Conservation (phyloP, 805 yeast genomes). For the Martiniozyma abietophila region DNA sequence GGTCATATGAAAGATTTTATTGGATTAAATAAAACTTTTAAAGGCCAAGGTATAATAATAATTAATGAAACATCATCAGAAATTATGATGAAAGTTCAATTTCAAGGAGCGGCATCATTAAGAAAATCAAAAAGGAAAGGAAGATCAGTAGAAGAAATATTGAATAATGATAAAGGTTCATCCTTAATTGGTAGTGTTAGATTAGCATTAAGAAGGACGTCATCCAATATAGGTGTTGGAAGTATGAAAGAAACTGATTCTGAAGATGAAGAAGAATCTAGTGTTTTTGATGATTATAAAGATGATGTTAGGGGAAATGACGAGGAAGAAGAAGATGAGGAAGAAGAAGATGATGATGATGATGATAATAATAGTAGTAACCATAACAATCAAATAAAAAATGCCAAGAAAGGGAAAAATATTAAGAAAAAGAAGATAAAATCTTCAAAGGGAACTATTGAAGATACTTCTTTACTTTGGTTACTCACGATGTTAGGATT, state of each 20-base stretch:
- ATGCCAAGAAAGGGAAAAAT: slow-evolving; percentile 3
- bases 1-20: slow-evolving; percentile 32
- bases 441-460: slow-evolving; percentile 1
- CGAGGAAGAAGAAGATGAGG: slow-evolving; percentile 2
- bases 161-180: background rate
- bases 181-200: too few species aligned
- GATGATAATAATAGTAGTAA: background rate
- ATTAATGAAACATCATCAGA: slow-evolving; percentile 25
- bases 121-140: slow-evolving; percentile 19
- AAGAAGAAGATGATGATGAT: slow-evolving; percentile 2
- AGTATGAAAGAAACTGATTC: too few species aligned
- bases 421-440: background rate
- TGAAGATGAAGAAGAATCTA: too few species aligned
- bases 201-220: too few species aligned
- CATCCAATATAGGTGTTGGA: too few species aligned
- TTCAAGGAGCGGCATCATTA: too few species aligned
- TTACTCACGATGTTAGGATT: background rate
- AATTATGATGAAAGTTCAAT: too few species aligned
- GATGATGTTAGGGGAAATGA: background rate
- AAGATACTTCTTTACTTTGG: slow-evolving; percentile 1
- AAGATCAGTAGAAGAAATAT: slow-evolving; percentile 2
- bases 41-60: slow-evolving; percentile 28
- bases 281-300: too few species aligned
- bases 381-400: slow-evolving; percentile 1
- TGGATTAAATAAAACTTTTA: slow-evolving; percentile 31